A percentile compares a stretch with the other conserved stretches of the same genome.
These are phyloP conservation scores for Diaporthe helianthi DNA, from an alignment of 2,329 filamentous ascomycete genomes.

Conservation along the genomic window DNA sequence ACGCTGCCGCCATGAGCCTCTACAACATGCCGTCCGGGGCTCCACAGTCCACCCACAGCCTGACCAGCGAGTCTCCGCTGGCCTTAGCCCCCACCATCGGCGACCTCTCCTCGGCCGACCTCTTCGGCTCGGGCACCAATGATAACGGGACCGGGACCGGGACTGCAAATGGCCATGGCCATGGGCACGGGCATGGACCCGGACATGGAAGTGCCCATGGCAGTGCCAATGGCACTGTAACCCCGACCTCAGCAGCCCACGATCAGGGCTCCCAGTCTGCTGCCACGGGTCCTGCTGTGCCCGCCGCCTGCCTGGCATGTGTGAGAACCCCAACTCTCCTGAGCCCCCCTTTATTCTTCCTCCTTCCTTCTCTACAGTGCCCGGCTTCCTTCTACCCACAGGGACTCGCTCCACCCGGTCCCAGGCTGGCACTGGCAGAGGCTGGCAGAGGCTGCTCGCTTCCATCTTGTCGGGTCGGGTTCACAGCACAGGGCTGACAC, in stretches of 20 bases:
- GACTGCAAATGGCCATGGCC: neutral
- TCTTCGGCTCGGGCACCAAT: conserved; percentile 39
- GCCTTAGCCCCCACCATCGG: conserved; percentile 32
- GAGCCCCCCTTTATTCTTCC: conserved; percentile 4
- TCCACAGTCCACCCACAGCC: conserved; percentile 12
- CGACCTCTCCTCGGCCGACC: conserved; percentile 18
- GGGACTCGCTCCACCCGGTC: conserved; percentile 1
- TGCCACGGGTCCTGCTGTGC: conserved; percentile 44
- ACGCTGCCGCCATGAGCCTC: conserved; percentile 23
- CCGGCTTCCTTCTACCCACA: neutral
- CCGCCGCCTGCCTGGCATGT: conserved; percentile 63
- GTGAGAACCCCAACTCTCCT: conserved; percentile 47
- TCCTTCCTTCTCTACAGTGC: too few relatives aligned
- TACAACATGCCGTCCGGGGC: conserved; percentile 23
- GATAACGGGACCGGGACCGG: neutral
- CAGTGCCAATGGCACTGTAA: neutral
- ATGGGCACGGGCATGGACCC: neutral
- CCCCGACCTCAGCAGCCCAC: conserved; percentile 17
- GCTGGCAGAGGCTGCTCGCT: neutral
- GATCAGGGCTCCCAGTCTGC: conserved; percentile 25
- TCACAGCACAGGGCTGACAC: conserved; percentile 26
- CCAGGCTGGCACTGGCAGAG: neutral
- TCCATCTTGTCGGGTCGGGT: conserved; percentile 8
- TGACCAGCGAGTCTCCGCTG: conserved; percentile 31
- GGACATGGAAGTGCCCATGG: neutral